phyloP scores from a whole-genome alignment of 176 grass and related monocot genomes.

The barley (Hordeum vulgare) region MorexV3_pseudomolecules_assembly NC_058524.1:590201880-590202379 shows the following conservation, averaged over 20 bases:
- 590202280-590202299: not conserved
- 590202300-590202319: not conserved
- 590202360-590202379: slow-evolving; percentile 43
- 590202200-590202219: slow-evolving; percentile 43
- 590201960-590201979: slow-evolving; percentile 87
- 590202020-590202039: slow-evolving; percentile 66
- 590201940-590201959: slow-evolving; percentile 94
- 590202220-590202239: slow-evolving; percentile 20
- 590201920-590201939: slow-evolving; percentile 89
- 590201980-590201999: slow-evolving; percentile 44
- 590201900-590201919: slow-evolving; percentile 88
- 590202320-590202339: not conserved
- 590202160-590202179: not conserved
- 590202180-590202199: not conserved
- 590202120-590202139: not conserved
- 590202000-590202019: slow-evolving; percentile 48
- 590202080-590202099: slow-evolving; percentile 74
- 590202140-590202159: not conserved
- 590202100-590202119: slow-evolving; percentile 43
- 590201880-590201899: slow-evolving; percentile 26
- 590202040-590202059: slow-evolving; percentile 69
- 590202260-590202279: slow-evolving; percentile 29
- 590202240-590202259: slow-evolving; percentile 28
- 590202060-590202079: slow-evolving; percentile 75
- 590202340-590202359: slow-evolving; percentile 33